These are phyloP conservation scores for Globisporangium irregulare DNA, from an alignment of 352 stramenopile species.

Conservation along the genomic window DNA sequence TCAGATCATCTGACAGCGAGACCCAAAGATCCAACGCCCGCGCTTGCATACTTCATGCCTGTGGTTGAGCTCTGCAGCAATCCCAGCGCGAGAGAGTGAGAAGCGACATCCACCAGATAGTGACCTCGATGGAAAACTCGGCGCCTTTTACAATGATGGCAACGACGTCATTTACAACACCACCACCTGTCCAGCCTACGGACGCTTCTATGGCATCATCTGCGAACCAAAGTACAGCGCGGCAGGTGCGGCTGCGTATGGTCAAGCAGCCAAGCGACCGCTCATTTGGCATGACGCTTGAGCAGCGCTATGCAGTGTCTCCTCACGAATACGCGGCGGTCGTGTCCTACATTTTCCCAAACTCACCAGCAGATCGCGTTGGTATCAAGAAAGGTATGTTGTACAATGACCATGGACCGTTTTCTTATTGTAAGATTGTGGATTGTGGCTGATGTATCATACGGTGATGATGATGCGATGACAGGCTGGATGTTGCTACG, in stretches of 20 bases:
- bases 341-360: slow-evolving; percentile 54
- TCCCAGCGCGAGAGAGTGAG: neutral
- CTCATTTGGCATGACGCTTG: slow-evolving; percentile 73
- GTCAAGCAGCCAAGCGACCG: slow-evolving; percentile 41
- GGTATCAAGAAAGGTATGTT: slow-evolving; percentile 44
- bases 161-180: neutral
- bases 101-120: neutral
- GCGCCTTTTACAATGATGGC: neutral
- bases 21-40: neutral
- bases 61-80: neutral
- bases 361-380: slow-evolving; percentile 53
- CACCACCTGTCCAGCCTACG: neutral
- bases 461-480: neutral
- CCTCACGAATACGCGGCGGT: slow-evolving; percentile 30
- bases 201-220: neutral
- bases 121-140: slow-evolving; percentile 13
- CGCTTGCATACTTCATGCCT: slow-evolving; percentile 2
- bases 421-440: neutral
- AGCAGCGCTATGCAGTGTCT: slow-evolving; percentile 24
- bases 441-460: neutral
- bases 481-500: slow-evolving; percentile 39
- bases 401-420: neutral
- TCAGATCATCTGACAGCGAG: neutral
- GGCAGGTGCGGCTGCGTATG: slow-evolving; percentile 34
- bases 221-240: neutral